Conservation (phyloP, 2,329 filamentous ascomycete species). For the Fusarium pseudocircinatum region DNA sequence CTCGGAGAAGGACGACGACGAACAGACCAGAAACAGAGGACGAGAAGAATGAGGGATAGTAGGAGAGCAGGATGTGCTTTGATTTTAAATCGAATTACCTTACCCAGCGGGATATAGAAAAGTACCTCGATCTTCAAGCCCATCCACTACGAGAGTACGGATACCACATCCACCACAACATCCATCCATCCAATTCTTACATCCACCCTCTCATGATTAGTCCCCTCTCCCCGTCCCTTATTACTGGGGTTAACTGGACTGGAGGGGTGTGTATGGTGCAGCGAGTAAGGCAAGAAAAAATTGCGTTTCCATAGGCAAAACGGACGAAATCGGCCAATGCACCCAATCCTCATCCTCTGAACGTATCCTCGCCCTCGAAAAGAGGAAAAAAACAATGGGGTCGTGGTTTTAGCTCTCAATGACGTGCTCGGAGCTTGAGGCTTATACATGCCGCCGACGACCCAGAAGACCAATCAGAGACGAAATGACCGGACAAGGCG, state of each 20-base stretch:
- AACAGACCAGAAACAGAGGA: constrained; percentile 21
- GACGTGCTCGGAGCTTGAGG: constrained; percentile 49
- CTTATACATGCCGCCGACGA: constrained; percentile 44
- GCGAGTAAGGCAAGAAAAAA: constrained; percentile 33
- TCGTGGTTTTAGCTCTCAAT: constrained; percentile 44
- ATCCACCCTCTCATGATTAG: constrained; percentile 35
- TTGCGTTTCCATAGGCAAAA: constrained; percentile 37
- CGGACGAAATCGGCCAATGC: constrained; percentile 37
- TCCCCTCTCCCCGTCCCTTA: constrained; percentile 25
- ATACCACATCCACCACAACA: constrained; percentile 22
- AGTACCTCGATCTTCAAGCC: constrained; percentile 15
- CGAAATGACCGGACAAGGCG: constrained; percentile 10
- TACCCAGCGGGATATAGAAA: constrained; percentile 12
- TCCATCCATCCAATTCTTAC: constrained; percentile 24
- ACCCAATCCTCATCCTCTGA: constrained; percentile 18
- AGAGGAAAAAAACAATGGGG: constrained; percentile 41
- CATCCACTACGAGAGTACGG: constrained; percentile 27
- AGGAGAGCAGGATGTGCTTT: constrained; percentile 15
- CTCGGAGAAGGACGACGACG: constrained; percentile 5
- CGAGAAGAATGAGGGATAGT: constrained; percentile 6
- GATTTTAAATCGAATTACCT: constrained; percentile 33
- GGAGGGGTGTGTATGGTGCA: constrained; percentile 19
- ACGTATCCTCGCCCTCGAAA: constrained; percentile 28
- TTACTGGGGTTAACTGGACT: constrained; percentile 26
- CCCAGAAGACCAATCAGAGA: constrained; percentile 40